phyloP scores from a whole-genome alignment of 768 basidiomycete genomes.

The Boletus speciosus region DNA sequence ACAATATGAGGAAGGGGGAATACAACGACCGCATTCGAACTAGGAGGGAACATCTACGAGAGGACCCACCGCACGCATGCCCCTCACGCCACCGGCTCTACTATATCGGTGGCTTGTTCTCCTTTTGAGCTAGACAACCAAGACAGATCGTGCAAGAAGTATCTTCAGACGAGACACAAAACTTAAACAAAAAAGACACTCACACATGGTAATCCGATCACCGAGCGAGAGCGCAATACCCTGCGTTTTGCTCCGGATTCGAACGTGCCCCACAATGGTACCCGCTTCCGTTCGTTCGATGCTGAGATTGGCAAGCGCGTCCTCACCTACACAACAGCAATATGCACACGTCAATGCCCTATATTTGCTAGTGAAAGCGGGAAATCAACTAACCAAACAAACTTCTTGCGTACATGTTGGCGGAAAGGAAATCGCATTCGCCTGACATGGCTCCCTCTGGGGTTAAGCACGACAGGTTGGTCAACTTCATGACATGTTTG shows the following conservation, averaged over 20 bases:
- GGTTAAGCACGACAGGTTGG: constrained; percentile 97
- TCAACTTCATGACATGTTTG: constrained; percentile 91
- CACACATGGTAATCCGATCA: constrained; percentile 76
- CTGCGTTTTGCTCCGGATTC: constrained; percentile 96
- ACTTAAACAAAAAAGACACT: constrained; percentile 7
- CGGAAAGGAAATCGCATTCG: constrained; percentile 95
- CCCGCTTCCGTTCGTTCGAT: constrained; percentile 85
- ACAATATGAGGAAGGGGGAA: neutral
- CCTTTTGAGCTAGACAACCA: constrained; percentile 38
- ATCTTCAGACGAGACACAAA: neutral
- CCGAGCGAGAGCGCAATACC: constrained; percentile 93
- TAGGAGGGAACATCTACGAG: neutral
- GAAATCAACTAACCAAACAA: constrained; percentile 70
- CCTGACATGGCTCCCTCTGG: constrained; percentile 85
- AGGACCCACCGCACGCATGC: neutral
- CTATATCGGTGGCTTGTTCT: constrained; percentile 33
- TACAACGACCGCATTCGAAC: neutral
- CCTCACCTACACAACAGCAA: constrained; percentile 61
- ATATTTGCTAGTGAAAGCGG: neutral
- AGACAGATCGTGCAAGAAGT: too few relatives aligned
- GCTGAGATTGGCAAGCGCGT: constrained; percentile 91
- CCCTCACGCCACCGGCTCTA: neutral
- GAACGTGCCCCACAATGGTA: constrained; percentile 85
- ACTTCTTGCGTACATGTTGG: constrained; percentile 94
- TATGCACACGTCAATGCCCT: neutral